A percentile compares a stretch with the other conserved stretches of the same genome.
Evolutionary conservation across 257 asterid species (phyloP).

Genomic region (Perilla frutescens): DNA sequence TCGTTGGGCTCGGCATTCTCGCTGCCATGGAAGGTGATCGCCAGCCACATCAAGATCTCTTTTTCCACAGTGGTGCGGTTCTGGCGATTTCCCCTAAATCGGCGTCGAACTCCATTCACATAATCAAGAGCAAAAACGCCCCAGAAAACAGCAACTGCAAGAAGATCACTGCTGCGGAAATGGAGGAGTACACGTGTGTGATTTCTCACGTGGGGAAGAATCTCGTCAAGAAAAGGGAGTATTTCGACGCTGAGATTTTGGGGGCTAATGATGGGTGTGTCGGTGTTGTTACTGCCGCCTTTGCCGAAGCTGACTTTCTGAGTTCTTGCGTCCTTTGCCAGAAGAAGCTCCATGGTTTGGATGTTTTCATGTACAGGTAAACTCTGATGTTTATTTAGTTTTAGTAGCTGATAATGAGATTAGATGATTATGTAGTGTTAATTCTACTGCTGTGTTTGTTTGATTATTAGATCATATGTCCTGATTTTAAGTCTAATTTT

Average conservation of each 20-base stretch:
- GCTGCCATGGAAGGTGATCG: conserved; percentile 55
- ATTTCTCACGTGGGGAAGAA: conserved; percentile 71
- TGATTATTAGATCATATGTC: conserved; percentile 18
- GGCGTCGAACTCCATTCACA: conserved; percentile 54
- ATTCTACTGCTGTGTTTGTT: not conserved
- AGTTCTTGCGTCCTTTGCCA: conserved; percentile 75
- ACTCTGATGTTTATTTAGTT: not conserved
- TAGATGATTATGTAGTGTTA: not conserved
- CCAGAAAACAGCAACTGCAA: not conserved
- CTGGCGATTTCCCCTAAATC: conserved; percentile 64
- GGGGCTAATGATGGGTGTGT: conserved; percentile 34
- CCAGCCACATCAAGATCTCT: conserved; percentile 42
- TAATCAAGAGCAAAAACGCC: conserved; percentile 34
- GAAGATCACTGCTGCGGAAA: conserved; percentile 47
- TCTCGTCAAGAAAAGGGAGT: conserved; percentile 62
- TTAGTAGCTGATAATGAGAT: conserved; percentile 7
- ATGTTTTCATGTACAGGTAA: conserved; percentile 92
- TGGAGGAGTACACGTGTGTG: conserved; percentile 88
- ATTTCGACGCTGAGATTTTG: conserved; percentile 55
- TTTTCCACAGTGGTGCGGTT: conserved; percentile 33
- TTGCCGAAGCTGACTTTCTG: conserved; percentile 55
- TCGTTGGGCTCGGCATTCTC: conserved; percentile 81
- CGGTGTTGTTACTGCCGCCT: conserved; percentile 25
- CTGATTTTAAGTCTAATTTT: conserved; percentile 1
- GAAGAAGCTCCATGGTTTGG: conserved; percentile 87